These are phyloP conservation scores for Sporothrix schenckii DNA, from an alignment of 2,329 filamentous ascomycete species.

Conservation along the genomic window DNA sequence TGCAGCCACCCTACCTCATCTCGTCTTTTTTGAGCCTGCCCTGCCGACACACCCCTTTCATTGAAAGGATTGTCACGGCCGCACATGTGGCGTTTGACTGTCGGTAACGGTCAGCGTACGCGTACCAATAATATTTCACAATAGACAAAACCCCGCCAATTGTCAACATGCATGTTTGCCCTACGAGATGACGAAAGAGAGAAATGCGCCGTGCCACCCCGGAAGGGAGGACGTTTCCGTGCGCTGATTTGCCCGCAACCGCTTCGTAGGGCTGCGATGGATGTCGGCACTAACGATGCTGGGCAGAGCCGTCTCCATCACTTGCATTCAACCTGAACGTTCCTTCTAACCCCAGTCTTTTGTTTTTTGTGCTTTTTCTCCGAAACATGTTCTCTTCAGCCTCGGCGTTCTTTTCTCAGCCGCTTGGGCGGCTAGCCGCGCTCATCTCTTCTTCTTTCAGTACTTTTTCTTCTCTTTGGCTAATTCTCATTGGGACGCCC, in stretches of 20 bases:
- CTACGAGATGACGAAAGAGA: not conserved
- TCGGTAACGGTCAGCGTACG: not conserved
- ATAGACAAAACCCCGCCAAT: not conserved
- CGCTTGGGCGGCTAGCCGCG: constrained; percentile 24
- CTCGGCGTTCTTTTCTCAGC: constrained; percentile 24
- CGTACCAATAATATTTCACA: not conserved
- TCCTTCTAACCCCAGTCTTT: not conserved
- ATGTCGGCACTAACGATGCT: not conserved
- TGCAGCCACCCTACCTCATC: not conserved
- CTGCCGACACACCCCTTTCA: not conserved
- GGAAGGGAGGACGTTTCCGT: not conserved
- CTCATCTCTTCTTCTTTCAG: not conserved
- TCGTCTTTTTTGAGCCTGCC: not conserved
- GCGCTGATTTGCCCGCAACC: constrained; percentile 26
- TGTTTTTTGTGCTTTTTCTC: not conserved
- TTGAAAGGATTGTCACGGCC: not conserved
- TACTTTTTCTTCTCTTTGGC: not conserved
- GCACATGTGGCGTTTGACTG: not conserved
- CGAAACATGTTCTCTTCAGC: constrained; percentile 14
- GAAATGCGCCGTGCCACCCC: too few species aligned
- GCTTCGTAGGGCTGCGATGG: constrained; percentile 27
- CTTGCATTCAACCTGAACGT: not conserved
- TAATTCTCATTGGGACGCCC: not conserved
- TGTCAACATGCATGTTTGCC: not conserved
- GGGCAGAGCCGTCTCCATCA: not conserved